Evolutionary conservation across 2,329 filamentous ascomycete species (phyloP).

Genomic region (Diplodia corticola): DNA sequence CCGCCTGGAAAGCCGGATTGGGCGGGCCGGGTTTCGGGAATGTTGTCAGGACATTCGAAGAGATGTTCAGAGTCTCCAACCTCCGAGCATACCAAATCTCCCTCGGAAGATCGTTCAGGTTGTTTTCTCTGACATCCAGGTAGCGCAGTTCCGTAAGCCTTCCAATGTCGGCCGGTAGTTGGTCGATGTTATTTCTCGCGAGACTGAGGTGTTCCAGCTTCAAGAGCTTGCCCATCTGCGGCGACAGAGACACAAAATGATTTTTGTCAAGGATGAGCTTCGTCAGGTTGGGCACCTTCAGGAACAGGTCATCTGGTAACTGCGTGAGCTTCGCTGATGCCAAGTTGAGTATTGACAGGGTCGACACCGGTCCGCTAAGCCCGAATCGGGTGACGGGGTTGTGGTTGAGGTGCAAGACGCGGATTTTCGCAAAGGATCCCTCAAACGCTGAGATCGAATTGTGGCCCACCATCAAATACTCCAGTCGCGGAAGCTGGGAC

Average conservation of each 20-base stretch:
- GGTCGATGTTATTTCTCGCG: conserved; percentile 83
- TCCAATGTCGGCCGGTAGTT: conserved; percentile 83
- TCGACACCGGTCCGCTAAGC: conserved; percentile 72
- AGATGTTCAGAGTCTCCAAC: conserved; percentile 89
- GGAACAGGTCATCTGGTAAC: conserved; percentile 82
- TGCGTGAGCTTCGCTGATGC: conserved; percentile 89
- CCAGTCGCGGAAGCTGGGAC: conserved; percentile 78
- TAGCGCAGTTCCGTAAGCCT: conserved; percentile 81
- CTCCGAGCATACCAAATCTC: conserved; percentile 96
- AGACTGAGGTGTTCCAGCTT: conserved; percentile 91
- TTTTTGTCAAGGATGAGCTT: conserved; percentile 91
- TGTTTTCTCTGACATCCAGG: conserved; percentile 90
- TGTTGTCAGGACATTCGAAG: conserved; percentile 85
- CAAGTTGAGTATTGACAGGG: conserved; percentile 81
- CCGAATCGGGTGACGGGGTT: conserved; percentile 96
- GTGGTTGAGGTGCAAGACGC: conserved; percentile 85
- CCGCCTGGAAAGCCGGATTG: conserved; percentile 19
- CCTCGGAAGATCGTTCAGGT: conserved; percentile 80
- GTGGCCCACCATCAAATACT: conserved; percentile 87
- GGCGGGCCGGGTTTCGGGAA: conserved; percentile 75
- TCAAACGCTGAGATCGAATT: conserved; percentile 89
- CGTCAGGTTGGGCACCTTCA: conserved; percentile 81
- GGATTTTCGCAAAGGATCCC: conserved; percentile 81
- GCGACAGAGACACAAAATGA: conserved; percentile 87
- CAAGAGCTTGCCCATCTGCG: conserved; percentile 78